phyloP scores from a whole-genome alignment of 768 basidiomycete species.

The Boletus barrowsii region DNA sequence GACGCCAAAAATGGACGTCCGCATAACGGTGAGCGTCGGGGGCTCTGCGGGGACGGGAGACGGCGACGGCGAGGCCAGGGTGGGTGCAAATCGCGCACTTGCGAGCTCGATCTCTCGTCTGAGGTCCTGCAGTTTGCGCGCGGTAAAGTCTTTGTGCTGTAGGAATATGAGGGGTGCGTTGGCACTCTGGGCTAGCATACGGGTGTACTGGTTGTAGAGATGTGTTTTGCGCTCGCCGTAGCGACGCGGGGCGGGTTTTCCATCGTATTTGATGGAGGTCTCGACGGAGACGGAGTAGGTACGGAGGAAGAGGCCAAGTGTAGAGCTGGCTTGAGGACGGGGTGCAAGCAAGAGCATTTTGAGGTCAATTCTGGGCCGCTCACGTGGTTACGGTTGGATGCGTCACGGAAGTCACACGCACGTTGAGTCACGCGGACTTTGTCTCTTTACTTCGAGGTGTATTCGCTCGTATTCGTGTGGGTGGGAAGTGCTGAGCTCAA shows the following conservation, averaged over 20 bases:
- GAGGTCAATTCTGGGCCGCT: background rate
- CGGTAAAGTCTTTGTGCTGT: slow-evolving; percentile 71
- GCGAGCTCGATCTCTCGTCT: slow-evolving; percentile 65
- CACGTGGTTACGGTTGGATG: background rate
- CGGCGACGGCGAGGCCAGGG: slow-evolving; percentile 34
- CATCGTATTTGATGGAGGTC: slow-evolving; percentile 47
- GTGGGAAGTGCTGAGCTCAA: slow-evolving; percentile 22
- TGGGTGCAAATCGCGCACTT: slow-evolving; percentile 37
- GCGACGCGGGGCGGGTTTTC: slow-evolving; percentile 58
- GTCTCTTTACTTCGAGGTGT: slow-evolving; percentile 21
- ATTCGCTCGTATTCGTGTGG: slow-evolving; percentile 18
- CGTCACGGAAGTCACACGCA: slow-evolving; percentile 27
- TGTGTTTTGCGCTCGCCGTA: slow-evolving; percentile 79
- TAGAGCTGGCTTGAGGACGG: background rate
- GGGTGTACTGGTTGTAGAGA: slow-evolving; percentile 77
- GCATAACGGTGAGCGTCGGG: slow-evolving; percentile 66
- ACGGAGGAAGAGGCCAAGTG: slow-evolving; percentile 30
- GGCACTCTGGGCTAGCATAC: slow-evolving; percentile 58
- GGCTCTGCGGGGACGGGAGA: slow-evolving; percentile 28
- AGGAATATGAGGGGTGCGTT: slow-evolving; percentile 73
- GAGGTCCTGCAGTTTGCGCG: slow-evolving; percentile 62
- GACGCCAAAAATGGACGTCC: slow-evolving; percentile 78
- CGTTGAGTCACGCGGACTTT: slow-evolving; percentile 23
- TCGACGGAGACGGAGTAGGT: slow-evolving; percentile 57
- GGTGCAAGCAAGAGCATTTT: slow-evolving; percentile 9